Base-by-base conservation (phyloP, 306 rosid genomes). In the Prunus armeniaca region DNA sequence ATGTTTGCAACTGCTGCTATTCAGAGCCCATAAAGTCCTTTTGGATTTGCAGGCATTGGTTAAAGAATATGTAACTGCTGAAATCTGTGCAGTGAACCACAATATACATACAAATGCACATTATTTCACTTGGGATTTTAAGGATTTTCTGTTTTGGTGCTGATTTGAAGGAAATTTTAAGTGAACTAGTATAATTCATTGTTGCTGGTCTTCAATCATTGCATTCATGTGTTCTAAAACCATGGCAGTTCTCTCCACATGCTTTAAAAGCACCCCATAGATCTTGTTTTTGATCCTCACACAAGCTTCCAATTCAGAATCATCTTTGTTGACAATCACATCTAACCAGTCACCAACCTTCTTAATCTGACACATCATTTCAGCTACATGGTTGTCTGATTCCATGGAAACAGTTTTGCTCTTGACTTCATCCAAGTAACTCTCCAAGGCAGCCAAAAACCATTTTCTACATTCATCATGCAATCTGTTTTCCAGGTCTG, bases 281-380 rank as follows among this genome's bases (percentile, higher is more conserved):
- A 85, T 82, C 56, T 85, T 85, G 45, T 72, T 72, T 72, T 73
- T 85, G 60, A 85, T 67, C 69, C 86, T 79, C 34, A 75, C 71
- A 79, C 49, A 79, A 63, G 80, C 66, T 69, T 79, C 82, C 32
- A 67, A 34, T 27, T 82, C 80, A 72, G 67, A 75, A 43, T 78
- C 76, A 47, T 55, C 65, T 72, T 56, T 18, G n/a, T 68, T 38
- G 11, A 66, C 58, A 73, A 69, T 64, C 73, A 51, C 65, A 62
- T 82, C 73, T 68, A 85, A 79, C 82, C 82, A 76, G 25, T 79
- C 86, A 51, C 73, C 72, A 22, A 85, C 76, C 45, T 65, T 82
- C 86, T 85, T 85, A 63, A 82, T 76, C 62, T 69, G 72, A 25
- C 78, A 72, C 86, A 85, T 82, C 57, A 69, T 82, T 64, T 76